A percentile compares a stretch with the other conserved stretches of the same genome.
Evolutionary conservation across 1,284 basidiomycete species (phyloP).

Genomic region (Pseudozyma sp.): DNA sequence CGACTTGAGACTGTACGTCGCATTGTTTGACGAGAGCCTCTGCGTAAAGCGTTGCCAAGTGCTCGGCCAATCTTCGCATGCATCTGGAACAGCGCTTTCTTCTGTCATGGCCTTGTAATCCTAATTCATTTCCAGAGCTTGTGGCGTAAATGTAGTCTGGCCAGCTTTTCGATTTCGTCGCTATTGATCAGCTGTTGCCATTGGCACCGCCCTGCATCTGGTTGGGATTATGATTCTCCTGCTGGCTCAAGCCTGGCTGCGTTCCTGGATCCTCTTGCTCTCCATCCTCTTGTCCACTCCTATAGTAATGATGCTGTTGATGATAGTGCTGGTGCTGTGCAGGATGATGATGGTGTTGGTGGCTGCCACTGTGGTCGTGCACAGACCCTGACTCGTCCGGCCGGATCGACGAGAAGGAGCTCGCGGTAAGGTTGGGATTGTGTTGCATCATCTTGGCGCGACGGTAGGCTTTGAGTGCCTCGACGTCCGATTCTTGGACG

Average conservation of each 20-base stretch:
- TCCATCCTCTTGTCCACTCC: conserved; percentile 10
- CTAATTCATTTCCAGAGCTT: too few species aligned
- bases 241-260: conserved; percentile 45
- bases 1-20: too few species aligned
- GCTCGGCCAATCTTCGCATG: too few species aligned
- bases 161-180: too few species aligned
- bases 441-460: conserved; percentile 48
- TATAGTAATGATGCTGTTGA: conserved; percentile 18
- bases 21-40: too few species aligned
- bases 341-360: conserved; percentile 18
- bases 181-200: conserved; percentile 32
- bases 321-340: conserved; percentile 11
- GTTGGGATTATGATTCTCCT: conserved; percentile 52
- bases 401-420: conserved; percentile 39
- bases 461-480: conserved; percentile 49
- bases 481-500: conserved; percentile 48
- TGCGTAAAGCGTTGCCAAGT: too few species aligned
- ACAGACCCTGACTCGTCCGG: conserved; percentile 40
- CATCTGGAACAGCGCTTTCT: too few species aligned
- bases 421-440: conserved; percentile 38
- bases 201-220: conserved; percentile 14
- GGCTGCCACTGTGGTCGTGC: conserved; percentile 25
- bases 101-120: too few species aligned
- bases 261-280: conserved; percentile 36
- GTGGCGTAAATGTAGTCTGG: too few species aligned